Evolutionary conservation across 2,329 filamentous ascomycete species (phyloP), one percentile per base, ranked within the genome.

Genomic region (Lachnellula hyalina): DNA sequence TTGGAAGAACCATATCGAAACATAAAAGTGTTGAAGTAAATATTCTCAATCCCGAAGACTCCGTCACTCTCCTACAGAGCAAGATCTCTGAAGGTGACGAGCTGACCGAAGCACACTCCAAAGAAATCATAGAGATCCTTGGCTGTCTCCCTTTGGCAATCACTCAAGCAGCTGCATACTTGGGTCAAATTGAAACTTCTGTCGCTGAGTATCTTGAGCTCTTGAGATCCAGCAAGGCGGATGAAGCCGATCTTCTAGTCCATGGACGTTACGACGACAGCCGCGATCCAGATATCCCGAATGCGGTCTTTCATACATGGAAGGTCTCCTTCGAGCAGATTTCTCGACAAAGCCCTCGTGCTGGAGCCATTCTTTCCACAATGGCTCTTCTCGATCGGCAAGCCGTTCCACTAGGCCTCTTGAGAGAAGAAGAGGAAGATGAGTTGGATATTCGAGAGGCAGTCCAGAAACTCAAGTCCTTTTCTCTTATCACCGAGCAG

Each of bases 271-370:
- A 60, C n/a, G 61, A 72, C 17, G 55, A 68, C 6, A 67, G 70
- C 6, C 65, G 71, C 21, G 71, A 74, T 48, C 3, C 32, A 14
- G 62, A 55, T 19, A 63, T 64, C 19, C 57, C 55, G 12, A 69
- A 72, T 49, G 67, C 71, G 0, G 59, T 74, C 3, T 61, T 71
- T 1, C 49, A 54, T 0, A 73, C 70, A 1, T 74, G 67, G 70
- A 68, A 71, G 40, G 59, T 68, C 5, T 66, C 65, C 0, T 70
- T 70, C 42, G 59, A 68, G 11, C 51, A 73, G 17, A 72, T 77
- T 41, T 53, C 55, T 1, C 56, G 60, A 38, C 50, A 63, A n/a
- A 61, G 51, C 11, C 51, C 52, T 8, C 23, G 36, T 19, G 52
- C 59, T 41, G 47, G 59, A 14, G 15, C 54, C 1, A 25, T 61